phyloP scores from a whole-genome alignment of 768 basidiomycete genomes.

The Psilocybe subaeruginosa region DNA sequence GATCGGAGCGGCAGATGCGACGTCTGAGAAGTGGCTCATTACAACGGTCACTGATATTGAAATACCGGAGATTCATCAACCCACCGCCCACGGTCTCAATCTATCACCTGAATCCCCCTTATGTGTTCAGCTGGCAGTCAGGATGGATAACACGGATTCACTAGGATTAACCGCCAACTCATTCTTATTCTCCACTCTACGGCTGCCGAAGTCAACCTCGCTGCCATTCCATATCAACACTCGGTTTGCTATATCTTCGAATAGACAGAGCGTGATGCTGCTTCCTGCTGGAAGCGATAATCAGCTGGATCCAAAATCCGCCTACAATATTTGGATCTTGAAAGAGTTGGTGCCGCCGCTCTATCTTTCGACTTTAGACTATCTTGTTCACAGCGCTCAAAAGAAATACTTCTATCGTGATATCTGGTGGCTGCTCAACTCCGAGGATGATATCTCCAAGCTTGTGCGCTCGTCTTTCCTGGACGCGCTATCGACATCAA shows the following conservation, averaged over 20 bases:
- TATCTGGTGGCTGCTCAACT: slow-evolving; percentile 14
- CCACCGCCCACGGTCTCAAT: slow-evolving; percentile 14
- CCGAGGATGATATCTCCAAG: slow-evolving; percentile 16
- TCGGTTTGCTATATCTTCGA: slow-evolving; percentile 46
- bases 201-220: slow-evolving; percentile 36
- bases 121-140: slow-evolving; percentile 16
- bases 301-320: slow-evolving; percentile 29
- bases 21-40: slow-evolving; percentile 13
- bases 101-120: background rate
- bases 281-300: slow-evolving; percentile 30
- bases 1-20: too few species aligned
- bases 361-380: slow-evolving; percentile 38
- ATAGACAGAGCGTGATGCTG: slow-evolving; percentile 42
- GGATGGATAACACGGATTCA: background rate
- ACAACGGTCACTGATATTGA: slow-evolving; percentile 2
- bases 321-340: slow-evolving; percentile 47
- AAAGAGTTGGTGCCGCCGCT: slow-evolving; percentile 33
- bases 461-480: slow-evolving; percentile 25
- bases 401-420: background rate
- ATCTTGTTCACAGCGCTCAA: slow-evolving; percentile 7
- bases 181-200: slow-evolving; percentile 45
- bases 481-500: background rate
- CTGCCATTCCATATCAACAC: slow-evolving; percentile 49
- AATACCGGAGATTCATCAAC: slow-evolving; percentile 10
- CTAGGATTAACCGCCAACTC: background rate